These are phyloP conservation scores for Trichosporon asahii DNA, from an alignment of 1,284 basidiomycete genomes.

Conservation along the genomic window DNA sequence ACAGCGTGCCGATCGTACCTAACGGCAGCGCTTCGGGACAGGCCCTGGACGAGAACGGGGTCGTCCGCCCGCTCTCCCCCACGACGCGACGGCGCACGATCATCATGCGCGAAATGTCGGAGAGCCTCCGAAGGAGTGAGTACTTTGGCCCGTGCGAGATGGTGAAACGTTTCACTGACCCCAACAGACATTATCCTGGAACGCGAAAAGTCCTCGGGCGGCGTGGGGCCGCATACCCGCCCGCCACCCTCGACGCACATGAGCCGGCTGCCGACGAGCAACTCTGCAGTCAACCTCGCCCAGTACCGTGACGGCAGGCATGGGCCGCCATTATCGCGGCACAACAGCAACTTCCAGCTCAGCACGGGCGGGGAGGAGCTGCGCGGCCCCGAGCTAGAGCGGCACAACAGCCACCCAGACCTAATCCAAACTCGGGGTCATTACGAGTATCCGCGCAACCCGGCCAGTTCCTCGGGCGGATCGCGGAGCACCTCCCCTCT, in stretches of 20 bases:
- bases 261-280: conserved; percentile 29
- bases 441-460: background rate
- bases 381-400: conserved; percentile 17
- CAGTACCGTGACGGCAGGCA: conserved; percentile 18
- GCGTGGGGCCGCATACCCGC: conserved; percentile 22
- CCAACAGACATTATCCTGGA: conserved; percentile 44
- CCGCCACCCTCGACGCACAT: conserved; percentile 34
- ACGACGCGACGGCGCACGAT: conserved; percentile 42
- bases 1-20: conserved; percentile 1
- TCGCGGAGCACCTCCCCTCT: conserved; percentile 14
- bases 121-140: conserved; percentile 46
- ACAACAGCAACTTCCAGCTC: conserved; percentile 11
- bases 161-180: background rate
- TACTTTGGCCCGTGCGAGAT: conserved; percentile 9
- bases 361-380: background rate
- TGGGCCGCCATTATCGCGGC: conserved; percentile 24
- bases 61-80: conserved; percentile 39
- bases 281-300: conserved; percentile 34
- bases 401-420: conserved; percentile 31
- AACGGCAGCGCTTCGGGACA: conserved; percentile 10
- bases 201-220: conserved; percentile 44
- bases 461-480: background rate
- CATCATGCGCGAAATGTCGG: conserved; percentile 49
- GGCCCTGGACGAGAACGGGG: conserved; percentile 30
- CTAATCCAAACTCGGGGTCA: conserved; percentile 13